Conservation (phyloP, 441 rosid genomes). For the Cnidoscolus chayamansa region DNA sequence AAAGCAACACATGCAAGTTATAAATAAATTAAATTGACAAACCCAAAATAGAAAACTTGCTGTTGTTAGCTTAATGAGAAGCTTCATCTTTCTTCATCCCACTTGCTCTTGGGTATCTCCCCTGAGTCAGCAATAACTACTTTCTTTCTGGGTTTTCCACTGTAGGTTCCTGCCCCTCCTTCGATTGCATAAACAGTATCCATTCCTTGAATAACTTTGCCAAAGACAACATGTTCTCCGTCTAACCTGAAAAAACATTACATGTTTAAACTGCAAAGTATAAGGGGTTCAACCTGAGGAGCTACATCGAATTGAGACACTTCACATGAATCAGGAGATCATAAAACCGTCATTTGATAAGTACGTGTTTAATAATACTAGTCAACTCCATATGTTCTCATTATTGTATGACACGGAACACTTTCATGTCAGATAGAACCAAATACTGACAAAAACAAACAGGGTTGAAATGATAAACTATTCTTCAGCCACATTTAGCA, state of each 20-base stretch:
- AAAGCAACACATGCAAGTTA: background rate
- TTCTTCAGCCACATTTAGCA: background rate
- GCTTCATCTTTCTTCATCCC: conserved; percentile 78
- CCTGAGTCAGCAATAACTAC: conserved; percentile 84
- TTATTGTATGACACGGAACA: too few species aligned
- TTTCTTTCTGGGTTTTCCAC: conserved; percentile 91
- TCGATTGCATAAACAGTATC: conserved; percentile 78
- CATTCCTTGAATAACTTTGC: conserved; percentile 92
- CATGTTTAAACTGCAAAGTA: background rate
- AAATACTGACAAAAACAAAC: background rate
- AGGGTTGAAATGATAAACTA: background rate
- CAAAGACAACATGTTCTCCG: conserved; percentile 90
- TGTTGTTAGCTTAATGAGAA: background rate
- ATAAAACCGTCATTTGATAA: background rate
- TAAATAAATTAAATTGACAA: conserved; percentile 19
- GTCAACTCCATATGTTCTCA: background rate
- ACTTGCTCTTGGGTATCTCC: conserved; percentile 78
- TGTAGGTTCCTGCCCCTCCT: conserved; percentile 98
- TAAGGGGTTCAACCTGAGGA: background rate
- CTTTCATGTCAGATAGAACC: background rate
- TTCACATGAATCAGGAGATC: background rate
- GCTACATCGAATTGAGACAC: background rate
- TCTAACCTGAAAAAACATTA: conserved; percentile 60
- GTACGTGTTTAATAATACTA: background rate
- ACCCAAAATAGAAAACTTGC: conserved; percentile 6